Evolutionary conservation across 2,329 filamentous ascomycete genomes (phyloP).

Genomic region (Colletotrichum cereale): DNA sequence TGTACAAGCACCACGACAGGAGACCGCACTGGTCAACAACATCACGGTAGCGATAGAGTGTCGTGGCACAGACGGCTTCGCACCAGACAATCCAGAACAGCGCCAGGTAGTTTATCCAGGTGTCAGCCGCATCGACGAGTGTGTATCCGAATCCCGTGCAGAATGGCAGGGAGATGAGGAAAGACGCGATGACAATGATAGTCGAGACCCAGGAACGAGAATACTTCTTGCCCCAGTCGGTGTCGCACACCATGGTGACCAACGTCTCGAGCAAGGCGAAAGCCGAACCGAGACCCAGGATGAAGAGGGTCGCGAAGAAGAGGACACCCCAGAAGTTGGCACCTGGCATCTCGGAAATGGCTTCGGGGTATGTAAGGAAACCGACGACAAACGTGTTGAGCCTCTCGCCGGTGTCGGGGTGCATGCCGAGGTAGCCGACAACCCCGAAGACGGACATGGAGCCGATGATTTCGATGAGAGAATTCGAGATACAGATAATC

Average conservation of each 20-base stretch:
- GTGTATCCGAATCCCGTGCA: constrained; percentile 68
- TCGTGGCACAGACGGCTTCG: constrained; percentile 63
- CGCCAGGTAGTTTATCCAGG: constrained; percentile 64
- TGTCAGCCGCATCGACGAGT: constrained; percentile 63
- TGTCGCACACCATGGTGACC: constrained; percentile 63
- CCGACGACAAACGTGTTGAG: constrained; percentile 66
- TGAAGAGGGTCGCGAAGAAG: constrained; percentile 65
- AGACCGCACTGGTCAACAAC: constrained; percentile 58
- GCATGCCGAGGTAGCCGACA: constrained; percentile 56
- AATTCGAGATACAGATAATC: constrained; percentile 65
- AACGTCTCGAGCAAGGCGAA: constrained; percentile 66
- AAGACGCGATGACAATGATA: constrained; percentile 57
- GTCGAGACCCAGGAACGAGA: constrained; percentile 59
- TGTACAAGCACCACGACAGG: constrained; percentile 53
- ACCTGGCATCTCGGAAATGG: constrained; percentile 66
- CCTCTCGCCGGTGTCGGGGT: constrained; percentile 47
- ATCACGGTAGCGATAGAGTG: constrained; percentile 61
- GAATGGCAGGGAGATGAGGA: constrained; percentile 63
- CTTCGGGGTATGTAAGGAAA: constrained; percentile 65
- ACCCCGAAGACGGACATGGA: constrained; percentile 62
- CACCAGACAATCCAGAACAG: constrained; percentile 65
- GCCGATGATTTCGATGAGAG: constrained; percentile 62
- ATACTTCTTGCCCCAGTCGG: constrained; percentile 53
- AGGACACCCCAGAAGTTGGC: constrained; percentile 67
- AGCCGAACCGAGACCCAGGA: constrained; percentile 66